Conservation (phyloP, 1,139 yeast genomes). For the Scheffersomyces titani region DNA sequence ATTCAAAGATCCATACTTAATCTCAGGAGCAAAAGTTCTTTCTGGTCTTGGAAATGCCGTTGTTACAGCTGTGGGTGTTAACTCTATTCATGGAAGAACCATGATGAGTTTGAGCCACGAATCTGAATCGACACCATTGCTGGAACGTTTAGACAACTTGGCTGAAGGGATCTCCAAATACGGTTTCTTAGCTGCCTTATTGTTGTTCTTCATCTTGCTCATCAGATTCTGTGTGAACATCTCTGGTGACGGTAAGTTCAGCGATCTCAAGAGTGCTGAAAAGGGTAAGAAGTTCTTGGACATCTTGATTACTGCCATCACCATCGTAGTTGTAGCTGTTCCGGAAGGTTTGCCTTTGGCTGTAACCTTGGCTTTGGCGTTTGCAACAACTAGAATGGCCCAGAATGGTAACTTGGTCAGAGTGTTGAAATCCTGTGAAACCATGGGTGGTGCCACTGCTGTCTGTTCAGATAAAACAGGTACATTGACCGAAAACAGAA, state of each 20-base stretch:
- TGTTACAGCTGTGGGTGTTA: conserved; percentile 86
- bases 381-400: conserved; percentile 98
- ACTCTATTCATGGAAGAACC: conserved; percentile 90
- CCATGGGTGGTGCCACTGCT: conserved; percentile 99
- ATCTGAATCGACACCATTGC: conserved; percentile 86
- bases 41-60: conserved; percentile 86
- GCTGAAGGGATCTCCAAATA: conserved; percentile 94
- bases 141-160: conserved; percentile 72
- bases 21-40: conserved; percentile 86
- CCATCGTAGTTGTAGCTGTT: conserved; percentile 94
- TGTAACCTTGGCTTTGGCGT: conserved; percentile 92
- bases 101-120: conserved; percentile 77
- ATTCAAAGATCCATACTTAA: conserved; percentile 73
- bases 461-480: conserved; percentile 98
- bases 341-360: conserved; percentile 98
- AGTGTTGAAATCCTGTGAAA: conserved; percentile 90
- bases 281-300: conserved; percentile 85
- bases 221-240: conserved; percentile 73
- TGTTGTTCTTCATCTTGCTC: conserved; percentile 76
- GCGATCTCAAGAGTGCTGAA: conserved; percentile 56
- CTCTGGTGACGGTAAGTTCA: conserved; percentile 50
- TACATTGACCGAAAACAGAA: conserved; percentile 86
- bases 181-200: conserved; percentile 81
- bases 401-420: conserved; percentile 96
- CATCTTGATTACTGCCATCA: conserved; percentile 86